Conservation (phyloP, 2,329 filamentous ascomycete species). For the Microsporum ferrugineum region DNA sequence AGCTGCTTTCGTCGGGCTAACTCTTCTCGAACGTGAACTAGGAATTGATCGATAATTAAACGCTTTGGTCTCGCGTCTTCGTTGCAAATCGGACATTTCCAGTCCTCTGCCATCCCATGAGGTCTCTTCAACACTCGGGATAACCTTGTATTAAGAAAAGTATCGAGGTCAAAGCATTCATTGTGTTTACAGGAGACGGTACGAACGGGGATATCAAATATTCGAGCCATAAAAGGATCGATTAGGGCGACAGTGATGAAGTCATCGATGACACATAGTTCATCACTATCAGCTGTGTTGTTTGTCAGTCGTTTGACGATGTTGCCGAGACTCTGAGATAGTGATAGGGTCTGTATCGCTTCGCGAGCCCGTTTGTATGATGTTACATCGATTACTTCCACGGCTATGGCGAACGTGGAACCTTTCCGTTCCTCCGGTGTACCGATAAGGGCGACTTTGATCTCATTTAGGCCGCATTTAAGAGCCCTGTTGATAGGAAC, state of each 20-base stretch:
- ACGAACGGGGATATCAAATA: slow-evolving; percentile 63
- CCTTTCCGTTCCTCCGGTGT: slow-evolving; percentile 21
- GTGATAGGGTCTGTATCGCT: slow-evolving; percentile 32
- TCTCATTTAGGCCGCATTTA: slow-evolving; percentile 47
- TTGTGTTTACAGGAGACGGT: slow-evolving; percentile 59
- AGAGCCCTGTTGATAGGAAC: slow-evolving; percentile 59
- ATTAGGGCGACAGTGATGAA: slow-evolving; percentile 52
- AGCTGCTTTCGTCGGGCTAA: slow-evolving; percentile 42
- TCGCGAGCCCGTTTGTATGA: slow-evolving; percentile 30
- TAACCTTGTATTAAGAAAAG: slow-evolving; percentile 58
- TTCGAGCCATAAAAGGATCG: slow-evolving; percentile 53
- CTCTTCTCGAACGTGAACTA: slow-evolving; percentile 49
- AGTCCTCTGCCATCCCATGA: slow-evolving; percentile 40
- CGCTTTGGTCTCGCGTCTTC: slow-evolving; percentile 62
- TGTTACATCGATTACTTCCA: slow-evolving; percentile 56
- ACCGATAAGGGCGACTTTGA: slow-evolving; percentile 44
- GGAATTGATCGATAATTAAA: slow-evolving; percentile 63
- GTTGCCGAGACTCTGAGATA: slow-evolving; percentile 41
- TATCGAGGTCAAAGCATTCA: slow-evolving; percentile 83
- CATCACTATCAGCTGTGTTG: slow-evolving; percentile 44
- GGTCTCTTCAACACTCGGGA: slow-evolving; percentile 30
- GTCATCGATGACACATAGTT: slow-evolving; percentile 48
- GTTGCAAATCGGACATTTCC: slow-evolving; percentile 78
- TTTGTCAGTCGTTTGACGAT: slow-evolving; percentile 43
- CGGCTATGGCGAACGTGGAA: slow-evolving; percentile 41